Base-by-base conservation (phyloP, 208 protist species). In the Trypanosoma platydactyli region DNA sequence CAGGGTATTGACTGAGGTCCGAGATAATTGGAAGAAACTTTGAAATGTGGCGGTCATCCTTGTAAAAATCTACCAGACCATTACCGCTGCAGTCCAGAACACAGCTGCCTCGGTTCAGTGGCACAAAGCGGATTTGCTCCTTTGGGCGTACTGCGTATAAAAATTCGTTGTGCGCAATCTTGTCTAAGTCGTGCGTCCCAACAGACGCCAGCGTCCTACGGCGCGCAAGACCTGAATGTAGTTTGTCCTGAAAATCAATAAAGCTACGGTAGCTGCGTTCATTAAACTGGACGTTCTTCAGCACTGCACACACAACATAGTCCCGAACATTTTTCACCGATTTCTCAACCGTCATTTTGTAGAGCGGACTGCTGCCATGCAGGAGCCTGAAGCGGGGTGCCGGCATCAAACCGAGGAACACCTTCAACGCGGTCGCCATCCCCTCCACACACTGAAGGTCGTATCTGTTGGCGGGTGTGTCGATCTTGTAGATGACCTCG, bases 131-230 rank as follows among this genome's bases (percentile, higher is more conserved):
- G 67, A 99, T 99, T 3, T 94, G 75, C 51, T 91, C 78, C 48
- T 95, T 95, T 18, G 83, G 73, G 12, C 71, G 73, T 41, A 77
- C 46, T 1, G 69, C 70, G 41, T 98, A 98, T 42, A 97, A 62
- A 65, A 99, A 99, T 6, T 71, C 44, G 70, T 97, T 97, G 68
- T 83, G 24, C 33, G 79, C 53, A 42, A 99, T 84, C 33, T 94
- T 99, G 70, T 99, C 95, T 40, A 99, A 79, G 83, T 99, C 99
- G 78, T 99, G 99, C 15, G 99, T 99, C 62, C 99, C 99, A 74
- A 99, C 99, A 25, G 99, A 98, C 27, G 98, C 98, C 0, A 99
- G 79, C 5, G 89, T 97, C 64, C 99, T 90, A 57, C 98, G 92
- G 29, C 97, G 81, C 58, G 97, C 97, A 52, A 99, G 92, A 46